Conservation (phyloP, 164 flowering plant species). For the Annona cherimola region DNA sequence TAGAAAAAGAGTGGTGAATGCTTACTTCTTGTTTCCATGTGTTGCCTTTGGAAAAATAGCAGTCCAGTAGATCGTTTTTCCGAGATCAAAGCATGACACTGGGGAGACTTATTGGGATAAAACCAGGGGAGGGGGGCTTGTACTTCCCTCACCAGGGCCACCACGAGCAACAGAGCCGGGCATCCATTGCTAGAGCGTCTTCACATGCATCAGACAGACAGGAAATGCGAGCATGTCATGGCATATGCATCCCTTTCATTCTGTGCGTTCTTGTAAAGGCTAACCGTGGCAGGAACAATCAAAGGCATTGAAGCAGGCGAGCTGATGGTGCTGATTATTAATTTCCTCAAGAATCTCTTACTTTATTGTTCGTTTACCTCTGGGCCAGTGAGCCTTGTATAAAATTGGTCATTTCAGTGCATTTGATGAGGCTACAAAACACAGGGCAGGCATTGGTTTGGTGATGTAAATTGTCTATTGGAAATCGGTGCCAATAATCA, state of each 20-base stretch:
- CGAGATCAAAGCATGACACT: slow-evolving; percentile 56
- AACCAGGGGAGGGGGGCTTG: slow-evolving; percentile 30
- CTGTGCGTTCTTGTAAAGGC: slow-evolving; percentile 29
- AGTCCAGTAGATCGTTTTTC: slow-evolving; percentile 76
- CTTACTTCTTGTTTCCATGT: background rate
- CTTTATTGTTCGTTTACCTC: background rate
- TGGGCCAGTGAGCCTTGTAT: background rate
- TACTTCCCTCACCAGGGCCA: slow-evolving; percentile 23
- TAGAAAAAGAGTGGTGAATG: background rate
- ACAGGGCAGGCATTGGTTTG: too few species aligned
- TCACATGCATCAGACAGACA: slow-evolving; percentile 3
- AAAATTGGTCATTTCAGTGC: background rate
- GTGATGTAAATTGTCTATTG: too few species aligned
- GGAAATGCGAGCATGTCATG: slow-evolving; percentile 13
- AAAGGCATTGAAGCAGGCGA: slow-evolving; percentile 10
- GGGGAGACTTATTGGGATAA: slow-evolving; percentile 58
- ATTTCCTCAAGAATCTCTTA: background rate
- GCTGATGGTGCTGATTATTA: background rate
- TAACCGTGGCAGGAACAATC: slow-evolving; percentile 28
- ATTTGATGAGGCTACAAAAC: background rate
- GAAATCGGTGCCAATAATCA: too few species aligned
- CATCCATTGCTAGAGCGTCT: background rate
- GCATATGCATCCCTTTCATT: slow-evolving; percentile 53
- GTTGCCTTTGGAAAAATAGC: slow-evolving; percentile 5
- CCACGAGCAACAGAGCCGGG: slow-evolving; percentile 2